Evolutionary conservation across 331 rosid genomes (phyloP).

Genomic region (Quercus tomentella): DNA sequence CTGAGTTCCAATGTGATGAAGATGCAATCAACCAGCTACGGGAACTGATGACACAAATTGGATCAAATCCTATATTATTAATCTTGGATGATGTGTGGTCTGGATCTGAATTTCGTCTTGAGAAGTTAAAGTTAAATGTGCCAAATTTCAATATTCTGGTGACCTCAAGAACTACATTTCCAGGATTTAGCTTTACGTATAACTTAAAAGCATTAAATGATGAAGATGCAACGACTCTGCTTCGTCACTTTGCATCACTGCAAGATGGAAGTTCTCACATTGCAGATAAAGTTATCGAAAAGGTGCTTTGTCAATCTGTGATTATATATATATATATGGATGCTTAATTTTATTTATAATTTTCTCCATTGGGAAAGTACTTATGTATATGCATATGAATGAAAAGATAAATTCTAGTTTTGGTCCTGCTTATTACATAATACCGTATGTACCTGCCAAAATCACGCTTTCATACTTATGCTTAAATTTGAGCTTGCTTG

Average conservation of each 20-base stretch:
- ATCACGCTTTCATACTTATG: no score
- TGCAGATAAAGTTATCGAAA: conserved; percentile 17
- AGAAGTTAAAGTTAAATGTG: conserved; percentile 24
- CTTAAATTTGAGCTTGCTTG: no score
- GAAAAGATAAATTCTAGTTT: no score
- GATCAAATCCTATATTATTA: conserved; percentile 35
- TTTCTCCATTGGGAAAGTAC: neutral
- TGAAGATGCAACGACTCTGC: conserved; percentile 43
- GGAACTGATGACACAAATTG: conserved; percentile 28
- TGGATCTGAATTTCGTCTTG: conserved; percentile 38
- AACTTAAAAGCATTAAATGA: conserved; percentile 29
- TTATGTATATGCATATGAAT: no score
- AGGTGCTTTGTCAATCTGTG: conserved; percentile 29
- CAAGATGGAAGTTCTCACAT: conserved; percentile 14
- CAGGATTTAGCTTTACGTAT: conserved; percentile 29
- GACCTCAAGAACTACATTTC: conserved; percentile 56
- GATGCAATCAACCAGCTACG: conserved; percentile 30
- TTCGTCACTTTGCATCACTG: conserved; percentile 35
- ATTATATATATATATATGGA: no score
- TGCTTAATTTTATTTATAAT: neutral
- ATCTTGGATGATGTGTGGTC: conserved; percentile 72
- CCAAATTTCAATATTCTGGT: conserved; percentile 57
- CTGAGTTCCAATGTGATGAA: conserved; percentile 35
- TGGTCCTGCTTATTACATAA: no score
- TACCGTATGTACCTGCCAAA: no score